Conservation (phyloP, 176 grass and related monocot genomes). For the Musa beccarii region DNA sequence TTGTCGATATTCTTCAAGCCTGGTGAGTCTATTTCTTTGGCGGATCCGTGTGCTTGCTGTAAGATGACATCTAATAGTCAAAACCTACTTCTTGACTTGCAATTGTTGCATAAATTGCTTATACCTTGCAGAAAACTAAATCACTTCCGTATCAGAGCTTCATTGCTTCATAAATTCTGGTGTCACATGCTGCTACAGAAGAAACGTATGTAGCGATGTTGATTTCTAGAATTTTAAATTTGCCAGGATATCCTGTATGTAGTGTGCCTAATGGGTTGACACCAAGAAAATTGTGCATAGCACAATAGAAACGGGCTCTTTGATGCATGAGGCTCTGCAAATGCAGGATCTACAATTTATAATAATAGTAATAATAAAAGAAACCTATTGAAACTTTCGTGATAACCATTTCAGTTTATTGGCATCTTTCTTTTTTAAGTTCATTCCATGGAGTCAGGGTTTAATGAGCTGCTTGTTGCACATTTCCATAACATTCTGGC, state of each 20-base stretch:
- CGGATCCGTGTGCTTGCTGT: background rate
- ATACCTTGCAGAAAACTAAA: background rate
- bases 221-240: background rate
- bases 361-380: too few species aligned
- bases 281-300: too few species aligned
- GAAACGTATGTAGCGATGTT: background rate
- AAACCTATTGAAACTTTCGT: too few species aligned
- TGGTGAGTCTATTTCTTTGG: slow-evolving; percentile 15
- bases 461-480: too few species aligned
- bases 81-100: background rate
- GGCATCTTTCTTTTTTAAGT: too few species aligned
- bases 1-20: slow-evolving; percentile 99
- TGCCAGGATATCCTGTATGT: background rate
- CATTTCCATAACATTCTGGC: too few species aligned
- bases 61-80: background rate
- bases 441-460: too few species aligned
- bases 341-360: too few species aligned
- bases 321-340: too few species aligned
- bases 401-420: too few species aligned
- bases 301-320: too few species aligned
- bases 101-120: background rate
- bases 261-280: too few species aligned
- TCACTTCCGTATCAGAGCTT: background rate
- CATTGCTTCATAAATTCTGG: background rate
- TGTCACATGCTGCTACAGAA: background rate